Evolutionary conservation across 1,139 yeast species (phyloP), one percentile per base, ranked within the genome.

Genomic region (Kodamaea ohmeri): DNA sequence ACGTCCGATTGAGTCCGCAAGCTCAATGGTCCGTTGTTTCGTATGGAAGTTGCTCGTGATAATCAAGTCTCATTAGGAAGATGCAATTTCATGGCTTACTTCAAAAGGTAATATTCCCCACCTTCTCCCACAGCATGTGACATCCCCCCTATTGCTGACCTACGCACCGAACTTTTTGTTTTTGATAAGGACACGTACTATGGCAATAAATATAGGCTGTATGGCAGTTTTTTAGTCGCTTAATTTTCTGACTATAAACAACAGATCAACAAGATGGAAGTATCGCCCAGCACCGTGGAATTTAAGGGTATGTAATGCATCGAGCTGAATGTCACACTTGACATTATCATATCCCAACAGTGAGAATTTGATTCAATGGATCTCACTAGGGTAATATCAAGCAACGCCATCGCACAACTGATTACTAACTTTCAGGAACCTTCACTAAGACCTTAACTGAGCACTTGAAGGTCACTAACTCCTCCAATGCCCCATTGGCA

Each of bases 391-490:
- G n/a, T n/a, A n/a, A n/a, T n/a, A 7, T 9, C 22, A 20, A 20
- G 22, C 22, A 20, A 20, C 22, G 22, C 9, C 9, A 20, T 20
- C 22, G n/a, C n/a, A n/a, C n/a, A n/a, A n/a, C n/a, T n/a, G 9
- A 8, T 9, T 45, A 52, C 57, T 55, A 53, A 55, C 60, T 21
- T 21, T 14, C 24, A 38, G 80, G 80, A 47, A 89, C 95, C 37
- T 82, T 87, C 60, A 79, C 85, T 53, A 73, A 78, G 51, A 81
- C 84, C 50, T 75, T 83, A 35, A 82, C 94, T 16, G 84, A 82
- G 57, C 70, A 75, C 48, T 76, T 88, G 56, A 68, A 75, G 38
- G 78, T 90, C 53, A 70, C 76, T 43, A 92, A 92, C 67, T 75
- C 78, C 41, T 65, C 87, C 17, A 60, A 66, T 22, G 67, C 79